These are phyloP conservation scores for Lasiodiplodia citricola DNA, from an alignment of 2,329 filamentous ascomycete species.

Conservation along the genomic window DNA sequence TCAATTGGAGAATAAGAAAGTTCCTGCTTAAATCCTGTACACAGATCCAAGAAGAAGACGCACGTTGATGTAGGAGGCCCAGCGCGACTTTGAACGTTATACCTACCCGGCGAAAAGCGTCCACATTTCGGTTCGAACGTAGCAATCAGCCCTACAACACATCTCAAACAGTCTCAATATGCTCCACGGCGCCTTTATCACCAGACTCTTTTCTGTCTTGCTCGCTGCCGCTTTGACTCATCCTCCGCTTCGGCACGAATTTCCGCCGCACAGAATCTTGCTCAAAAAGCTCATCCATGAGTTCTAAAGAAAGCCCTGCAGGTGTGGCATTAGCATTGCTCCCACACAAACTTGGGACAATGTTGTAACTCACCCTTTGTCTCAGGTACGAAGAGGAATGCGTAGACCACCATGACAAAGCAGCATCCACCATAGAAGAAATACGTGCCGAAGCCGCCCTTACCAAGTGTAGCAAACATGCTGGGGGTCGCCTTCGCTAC, in stretches of 20 bases:
- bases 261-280: not conserved
- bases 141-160: too few relatives aligned
- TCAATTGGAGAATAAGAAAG: too few relatives aligned
- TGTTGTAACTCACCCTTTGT: not conserved
- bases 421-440: constrained; percentile 60
- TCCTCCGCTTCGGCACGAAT: not conserved
- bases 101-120: too few relatives aligned
- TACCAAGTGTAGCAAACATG: constrained; percentile 69
- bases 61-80: too few relatives aligned
- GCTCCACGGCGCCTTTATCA: not conserved
- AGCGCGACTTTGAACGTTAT: too few relatives aligned
- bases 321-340: not conserved
- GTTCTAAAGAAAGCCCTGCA: not conserved
- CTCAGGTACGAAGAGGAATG: constrained; percentile 71
- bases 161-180: not conserved
- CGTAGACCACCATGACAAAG: constrained; percentile 51
- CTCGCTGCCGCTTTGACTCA: not conserved
- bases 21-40: too few relatives aligned
- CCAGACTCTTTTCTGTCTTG: not conserved
- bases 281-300: not conserved
- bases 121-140: too few relatives aligned
- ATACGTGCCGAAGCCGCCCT: constrained; percentile 53
- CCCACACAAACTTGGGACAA: not conserved
- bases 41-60: too few relatives aligned
- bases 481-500: constrained; percentile 73